These are phyloP conservation scores for Punctularia strigosozonata DNA, from an alignment of 768 basidiomycete genomes.

Conservation along the genomic window DNA sequence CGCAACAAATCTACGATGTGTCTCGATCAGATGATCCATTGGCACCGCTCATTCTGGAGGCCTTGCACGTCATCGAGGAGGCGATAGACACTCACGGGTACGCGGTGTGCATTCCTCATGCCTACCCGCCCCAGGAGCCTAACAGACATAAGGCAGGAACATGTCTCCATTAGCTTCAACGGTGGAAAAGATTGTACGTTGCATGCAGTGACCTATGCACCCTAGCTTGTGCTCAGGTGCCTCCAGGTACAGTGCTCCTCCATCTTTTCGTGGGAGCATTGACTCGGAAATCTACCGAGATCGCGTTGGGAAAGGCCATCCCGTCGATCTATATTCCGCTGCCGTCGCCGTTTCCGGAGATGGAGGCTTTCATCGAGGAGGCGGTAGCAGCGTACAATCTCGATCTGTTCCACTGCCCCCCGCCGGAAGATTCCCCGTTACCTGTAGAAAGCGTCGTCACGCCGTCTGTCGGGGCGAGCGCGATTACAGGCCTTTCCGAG, in stretches of 20 bases:
- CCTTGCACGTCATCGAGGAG: constrained; percentile 69
- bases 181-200: constrained; percentile 94
- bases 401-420: constrained; percentile 51
- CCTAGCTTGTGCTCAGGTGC: constrained; percentile 4
- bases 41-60: constrained; percentile 57
- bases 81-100: constrained; percentile 74
- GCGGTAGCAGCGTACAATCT: constrained; percentile 56
- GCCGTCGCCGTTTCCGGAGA: constrained; percentile 72
- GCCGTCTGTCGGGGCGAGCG: neutral
- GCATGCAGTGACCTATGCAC: neutral
- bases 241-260: constrained; percentile 82
- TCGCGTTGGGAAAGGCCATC: constrained; percentile 31
- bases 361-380: constrained; percentile 75
- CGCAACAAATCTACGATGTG: constrained; percentile 48
- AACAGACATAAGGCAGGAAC: constrained; percentile 43
- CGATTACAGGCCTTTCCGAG: constrained; percentile 10
- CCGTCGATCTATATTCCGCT: constrained; percentile 81
- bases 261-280: constrained; percentile 77
- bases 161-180: constrained; percentile 87
- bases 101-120: constrained; percentile 23
- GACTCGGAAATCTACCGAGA: constrained; percentile 27
- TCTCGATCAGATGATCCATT: constrained; percentile 45
- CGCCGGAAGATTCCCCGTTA: constrained; percentile 16
- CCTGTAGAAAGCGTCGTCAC: constrained; percentile 38
- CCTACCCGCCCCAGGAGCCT: neutral